Evolutionary conservation across 2,329 filamentous ascomycete species (phyloP), one percentile per base, ranked within the genome.

Genomic region (Apiospora saccharicola): DNA sequence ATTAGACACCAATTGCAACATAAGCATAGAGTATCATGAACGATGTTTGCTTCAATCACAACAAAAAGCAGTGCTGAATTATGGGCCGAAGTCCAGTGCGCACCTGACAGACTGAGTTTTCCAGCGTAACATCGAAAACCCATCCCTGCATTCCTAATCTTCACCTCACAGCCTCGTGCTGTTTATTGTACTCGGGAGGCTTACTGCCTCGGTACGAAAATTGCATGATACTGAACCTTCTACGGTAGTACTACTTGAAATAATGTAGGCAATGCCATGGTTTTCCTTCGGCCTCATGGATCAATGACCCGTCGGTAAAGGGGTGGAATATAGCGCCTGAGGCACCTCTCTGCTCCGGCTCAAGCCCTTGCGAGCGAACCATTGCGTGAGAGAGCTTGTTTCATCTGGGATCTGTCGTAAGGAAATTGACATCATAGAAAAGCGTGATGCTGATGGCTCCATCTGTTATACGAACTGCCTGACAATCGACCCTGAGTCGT

Each of bases 351-450:
- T 76, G 84, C 85, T 85, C 85, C 86, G 90, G 89, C 89, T 94
- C 92, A 92, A 92, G 85, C 87, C 88, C 87, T 84, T 85, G 78
- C 85, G 82, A 84, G 89, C 91, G 91, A 93, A 87, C 90, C 89
- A 37, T 88, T 89, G 90, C 88, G 85, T 85, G 83, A 84, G 83
- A 86, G 85, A 83, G 86, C 70, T 86, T 85, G 83, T 85, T 96
- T 89, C 80, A 83, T 98, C 92, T 97, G 83, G 94, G 92, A 96
- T 91, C 93, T 96, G 95, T 97, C 94, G 93, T 95, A 94, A 91
- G 92, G 93, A 95, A 87, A 94, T 93, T 91, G 89, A 93, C 92
- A 95, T 90, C 93, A 94, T 91, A 77, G 84, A 47, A 51, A 80
- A 81, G 83, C 82, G 83, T 84, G 89, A 91, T 94, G 92, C 82